Conservation (phyloP, 2,329 filamentous ascomycete species). For the Penicillium polonicum region DNA sequence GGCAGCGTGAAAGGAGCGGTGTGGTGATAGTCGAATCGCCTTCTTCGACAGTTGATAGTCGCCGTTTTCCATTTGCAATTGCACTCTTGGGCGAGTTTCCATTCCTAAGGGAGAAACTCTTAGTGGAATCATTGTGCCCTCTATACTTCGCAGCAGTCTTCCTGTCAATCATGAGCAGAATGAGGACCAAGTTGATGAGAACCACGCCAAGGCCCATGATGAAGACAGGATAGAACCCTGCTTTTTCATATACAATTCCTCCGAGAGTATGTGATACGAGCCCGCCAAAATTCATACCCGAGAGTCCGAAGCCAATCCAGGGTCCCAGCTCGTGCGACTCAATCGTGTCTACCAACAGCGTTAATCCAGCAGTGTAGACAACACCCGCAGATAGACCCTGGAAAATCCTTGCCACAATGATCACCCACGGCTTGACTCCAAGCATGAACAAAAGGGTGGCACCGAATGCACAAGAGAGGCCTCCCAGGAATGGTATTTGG, state of each 20-base stretch:
- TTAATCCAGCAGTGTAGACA: conserved; percentile 7
- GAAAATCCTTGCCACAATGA: conserved; percentile 6
- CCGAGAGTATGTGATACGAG: conserved; percentile 8
- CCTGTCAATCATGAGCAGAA: conserved; percentile 7
- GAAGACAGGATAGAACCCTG: conserved; percentile 8
- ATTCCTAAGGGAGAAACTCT: background rate
- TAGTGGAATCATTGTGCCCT: background rate
- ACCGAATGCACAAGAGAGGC: conserved; percentile 1
- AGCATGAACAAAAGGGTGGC: conserved; percentile 4
- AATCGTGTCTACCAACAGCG: conserved; percentile 10
- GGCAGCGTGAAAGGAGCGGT: background rate
- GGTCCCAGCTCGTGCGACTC: conserved; percentile 9
- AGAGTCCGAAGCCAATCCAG: conserved; percentile 11
- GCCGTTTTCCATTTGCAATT: background rate
- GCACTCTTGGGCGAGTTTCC: too few species aligned
- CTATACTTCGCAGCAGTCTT: background rate
- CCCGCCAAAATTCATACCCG: conserved; percentile 8
- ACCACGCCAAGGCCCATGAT: conserved; percentile 1
- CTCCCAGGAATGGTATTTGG: conserved; percentile 3
- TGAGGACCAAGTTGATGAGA: conserved; percentile 1
- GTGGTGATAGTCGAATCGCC: background rate
- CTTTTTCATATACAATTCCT: conserved; percentile 8
- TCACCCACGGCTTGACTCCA: conserved; percentile 2
- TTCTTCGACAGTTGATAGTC: background rate
- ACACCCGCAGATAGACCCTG: conserved; percentile 6